phyloP scores from a whole-genome alignment of 2,329 filamentous ascomycete genomes.

The Tetracladium maxilliforme region DNA sequence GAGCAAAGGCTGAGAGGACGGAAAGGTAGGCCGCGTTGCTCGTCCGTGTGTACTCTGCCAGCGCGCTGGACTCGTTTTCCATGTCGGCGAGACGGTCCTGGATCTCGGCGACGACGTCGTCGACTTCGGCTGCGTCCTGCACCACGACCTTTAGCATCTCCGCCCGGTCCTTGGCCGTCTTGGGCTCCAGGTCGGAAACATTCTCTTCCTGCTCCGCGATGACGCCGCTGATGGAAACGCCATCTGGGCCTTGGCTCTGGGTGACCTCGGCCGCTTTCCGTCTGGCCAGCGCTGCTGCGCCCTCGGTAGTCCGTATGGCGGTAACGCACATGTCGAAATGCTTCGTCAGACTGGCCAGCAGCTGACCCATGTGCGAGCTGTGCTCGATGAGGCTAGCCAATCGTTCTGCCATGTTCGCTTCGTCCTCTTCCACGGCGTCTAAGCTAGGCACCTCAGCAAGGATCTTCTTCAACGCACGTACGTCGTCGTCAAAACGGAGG shows the following conservation, averaged over 20 bases:
- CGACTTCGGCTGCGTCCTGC: constrained; percentile 52
- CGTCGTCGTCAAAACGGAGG: too few relatives aligned
- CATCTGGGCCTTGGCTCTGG: constrained; percentile 31
- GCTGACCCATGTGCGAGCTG: constrained; percentile 68
- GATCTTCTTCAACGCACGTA: too few relatives aligned
- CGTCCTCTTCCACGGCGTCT: constrained; percentile 15
- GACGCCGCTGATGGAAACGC: constrained; percentile 50
- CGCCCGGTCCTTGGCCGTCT: constrained; percentile 59
- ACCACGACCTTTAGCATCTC: constrained; percentile 75
- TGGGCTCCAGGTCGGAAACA: constrained; percentile 43
- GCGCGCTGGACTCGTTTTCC: constrained; percentile 51
- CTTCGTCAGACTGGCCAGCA: constrained; percentile 64
- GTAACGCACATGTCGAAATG: constrained; percentile 93
- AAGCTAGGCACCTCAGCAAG: constrained; percentile 18
- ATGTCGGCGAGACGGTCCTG: constrained; percentile 63
- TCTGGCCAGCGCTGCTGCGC: constrained; percentile 56
- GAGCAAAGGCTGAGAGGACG: constrained; percentile 46
- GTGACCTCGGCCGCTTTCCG: constrained; percentile 51
- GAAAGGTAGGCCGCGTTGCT: constrained; percentile 38
- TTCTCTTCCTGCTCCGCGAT: constrained; percentile 39
- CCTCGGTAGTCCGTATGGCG: constrained; percentile 81
- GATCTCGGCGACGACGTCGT: constrained; percentile 56
- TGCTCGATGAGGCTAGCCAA: constrained; percentile 55
- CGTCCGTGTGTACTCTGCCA: constrained; percentile 47
- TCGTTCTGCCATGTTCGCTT: constrained; percentile 31